A percentile compares a stretch with the other conserved stretches of the same genome.
Conservation (phyloP, 345 rosid species). For the Sonneratia alba region DNA sequence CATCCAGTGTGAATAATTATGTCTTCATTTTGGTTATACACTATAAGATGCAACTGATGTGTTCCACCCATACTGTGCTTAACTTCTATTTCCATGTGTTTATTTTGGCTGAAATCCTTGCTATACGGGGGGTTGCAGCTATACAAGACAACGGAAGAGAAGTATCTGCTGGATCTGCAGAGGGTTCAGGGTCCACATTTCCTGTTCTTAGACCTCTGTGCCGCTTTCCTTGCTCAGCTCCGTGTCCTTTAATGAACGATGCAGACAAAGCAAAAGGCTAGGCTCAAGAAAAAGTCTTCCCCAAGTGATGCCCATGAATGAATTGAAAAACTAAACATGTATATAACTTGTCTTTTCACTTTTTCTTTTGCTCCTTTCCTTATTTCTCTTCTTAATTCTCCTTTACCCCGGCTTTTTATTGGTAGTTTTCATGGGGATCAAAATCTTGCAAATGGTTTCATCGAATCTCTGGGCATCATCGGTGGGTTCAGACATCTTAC, state of each 20-base stretch:
- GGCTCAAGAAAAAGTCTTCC: not conserved
- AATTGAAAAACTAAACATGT: slow-evolving; percentile 2
- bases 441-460: not conserved
- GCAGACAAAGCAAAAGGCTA: slow-evolving; percentile 6
- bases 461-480: not conserved
- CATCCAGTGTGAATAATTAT: not conserved
- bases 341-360: slow-evolving; percentile 2
- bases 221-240: slow-evolving; percentile 90
- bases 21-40: not conserved
- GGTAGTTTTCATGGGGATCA: not conserved
- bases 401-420: not conserved
- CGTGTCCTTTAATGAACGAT: slow-evolving; percentile 50
- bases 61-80: not conserved
- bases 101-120: not conserved
- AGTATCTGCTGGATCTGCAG: slow-evolving; percentile 85
- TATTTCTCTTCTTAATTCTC: not conserved
- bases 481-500: not conserved
- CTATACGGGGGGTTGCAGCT: slow-evolving; percentile 36
- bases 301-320: slow-evolving; percentile 7
- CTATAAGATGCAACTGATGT: not conserved
- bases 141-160: slow-evolving; percentile 80
- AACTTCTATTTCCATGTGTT: not conserved
- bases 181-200: slow-evolving; percentile 91
- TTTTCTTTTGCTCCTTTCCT: not conserved
- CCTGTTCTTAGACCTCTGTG: slow-evolving; percentile 91